Evolutionary conservation across 306 rosid species (phyloP).

Genomic region (Trifolium dubium): DNA sequence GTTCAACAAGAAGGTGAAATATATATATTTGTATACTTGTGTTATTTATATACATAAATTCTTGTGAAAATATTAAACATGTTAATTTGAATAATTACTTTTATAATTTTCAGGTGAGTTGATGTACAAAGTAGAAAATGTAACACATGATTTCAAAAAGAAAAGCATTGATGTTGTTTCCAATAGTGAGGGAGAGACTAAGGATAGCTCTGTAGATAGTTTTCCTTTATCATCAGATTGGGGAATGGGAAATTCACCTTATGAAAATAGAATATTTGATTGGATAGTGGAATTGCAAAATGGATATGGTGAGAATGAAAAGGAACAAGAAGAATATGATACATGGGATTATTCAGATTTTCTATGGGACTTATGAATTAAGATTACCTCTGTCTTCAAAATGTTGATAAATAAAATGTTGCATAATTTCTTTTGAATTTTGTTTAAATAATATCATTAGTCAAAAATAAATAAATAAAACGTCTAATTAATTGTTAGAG

Average conservation of each 20-base stretch:
- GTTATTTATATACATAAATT: neutral
- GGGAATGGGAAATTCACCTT: slow-evolving; percentile 54
- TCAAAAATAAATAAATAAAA: too few species aligned
- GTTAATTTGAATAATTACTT: slow-evolving; percentile 19
- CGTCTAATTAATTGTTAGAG: too few species aligned
- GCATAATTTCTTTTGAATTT: neutral
- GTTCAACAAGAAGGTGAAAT: slow-evolving; percentile 47
- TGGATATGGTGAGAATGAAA: slow-evolving; percentile 40
- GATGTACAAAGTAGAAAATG: slow-evolving; percentile 21
- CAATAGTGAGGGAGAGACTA: slow-evolving; percentile 33
- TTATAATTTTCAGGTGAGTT: slow-evolving; percentile 37
- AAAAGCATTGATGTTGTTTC: slow-evolving; percentile 32
- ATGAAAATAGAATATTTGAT: slow-evolving; percentile 54
- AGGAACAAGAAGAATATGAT: slow-evolving; percentile 41
- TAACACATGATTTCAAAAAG: slow-evolving; percentile 29
- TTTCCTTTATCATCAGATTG: slow-evolving; percentile 38
- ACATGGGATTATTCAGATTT: slow-evolving; percentile 57
- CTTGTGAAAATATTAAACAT: neutral
- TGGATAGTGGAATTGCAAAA: slow-evolving; percentile 59
- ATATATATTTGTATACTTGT: neutral
- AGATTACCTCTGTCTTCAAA: slow-evolving; percentile 16
- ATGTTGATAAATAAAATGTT: neutral
- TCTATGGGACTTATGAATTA: slow-evolving; percentile 67
- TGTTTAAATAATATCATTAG: too few species aligned
- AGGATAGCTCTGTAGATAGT: slow-evolving; percentile 41